Evolutionary conservation across 1,284 basidiomycete species (phyloP).

Genomic region (Ceratobasidium sp.): DNA sequence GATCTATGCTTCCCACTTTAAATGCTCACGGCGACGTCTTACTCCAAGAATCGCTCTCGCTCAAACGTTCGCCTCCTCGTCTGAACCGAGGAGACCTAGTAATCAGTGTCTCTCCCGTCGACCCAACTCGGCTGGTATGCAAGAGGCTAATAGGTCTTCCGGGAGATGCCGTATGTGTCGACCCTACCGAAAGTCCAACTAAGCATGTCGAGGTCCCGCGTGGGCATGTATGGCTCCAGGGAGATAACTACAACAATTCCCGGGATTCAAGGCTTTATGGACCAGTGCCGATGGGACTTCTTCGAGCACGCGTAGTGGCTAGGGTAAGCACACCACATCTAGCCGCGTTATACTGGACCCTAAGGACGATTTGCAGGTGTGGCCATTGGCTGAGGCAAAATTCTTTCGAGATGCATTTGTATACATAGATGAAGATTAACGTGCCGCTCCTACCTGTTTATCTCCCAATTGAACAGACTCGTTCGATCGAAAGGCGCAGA

Average conservation of each 20-base stretch:
- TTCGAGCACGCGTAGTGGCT: conserved; percentile 80
- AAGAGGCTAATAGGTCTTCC: conserved; percentile 92
- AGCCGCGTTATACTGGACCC: conserved; percentile 7
- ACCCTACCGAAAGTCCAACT: conserved; percentile 61
- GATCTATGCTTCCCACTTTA: conserved; percentile 91
- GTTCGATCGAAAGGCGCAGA: background rate
- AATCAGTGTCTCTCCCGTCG: conserved; percentile 77
- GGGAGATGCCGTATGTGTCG: conserved; percentile 89
- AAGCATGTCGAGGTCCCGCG: conserved; percentile 81
- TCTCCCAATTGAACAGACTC: background rate
- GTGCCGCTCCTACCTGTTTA: too few relatives aligned
- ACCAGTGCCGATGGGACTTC: conserved; percentile 85
- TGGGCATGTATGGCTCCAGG: conserved; percentile 91
- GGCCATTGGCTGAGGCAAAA: conserved; percentile 58
- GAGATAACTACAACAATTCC: conserved; percentile 88
- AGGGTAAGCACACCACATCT: conserved; percentile 62
- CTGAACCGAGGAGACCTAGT: conserved; percentile 84
- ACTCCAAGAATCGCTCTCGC: conserved; percentile 70
- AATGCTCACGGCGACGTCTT: conserved; percentile 68
- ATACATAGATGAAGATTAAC: conserved; percentile 56
- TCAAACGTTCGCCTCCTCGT: conserved; percentile 64
- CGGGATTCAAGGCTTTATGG: conserved; percentile 92
- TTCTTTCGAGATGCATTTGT: conserved; percentile 64
- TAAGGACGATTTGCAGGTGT: conserved; percentile 59
- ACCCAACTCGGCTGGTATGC: conserved; percentile 78